phyloP scores from a whole-genome alignment of 2,329 filamentous ascomycete species.

The Metarhizium humberi region DNA sequence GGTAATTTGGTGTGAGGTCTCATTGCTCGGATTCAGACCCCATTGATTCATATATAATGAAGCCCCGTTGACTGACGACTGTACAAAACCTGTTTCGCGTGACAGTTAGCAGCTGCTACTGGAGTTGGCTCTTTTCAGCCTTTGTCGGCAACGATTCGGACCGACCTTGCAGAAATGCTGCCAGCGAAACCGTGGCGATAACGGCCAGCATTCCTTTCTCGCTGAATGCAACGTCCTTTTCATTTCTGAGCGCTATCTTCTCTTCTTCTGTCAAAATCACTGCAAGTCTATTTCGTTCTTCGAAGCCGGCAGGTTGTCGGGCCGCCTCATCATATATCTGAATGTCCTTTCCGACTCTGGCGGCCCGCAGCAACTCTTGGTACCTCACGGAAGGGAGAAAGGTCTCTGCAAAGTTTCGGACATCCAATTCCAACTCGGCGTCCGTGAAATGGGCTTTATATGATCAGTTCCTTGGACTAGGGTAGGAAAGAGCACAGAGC shows the following conservation, averaged over 20 bases:
- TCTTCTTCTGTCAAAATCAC: conserved; percentile 26
- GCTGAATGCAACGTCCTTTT: conserved; percentile 29
- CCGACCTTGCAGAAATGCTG: conserved; percentile 29
- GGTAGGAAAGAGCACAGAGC: neutral
- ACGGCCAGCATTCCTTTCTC: conserved; percentile 30
- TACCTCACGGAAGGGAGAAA: conserved; percentile 20
- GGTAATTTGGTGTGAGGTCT: neutral
- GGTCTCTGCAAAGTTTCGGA: conserved; percentile 19
- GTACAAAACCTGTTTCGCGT: conserved; percentile 27
- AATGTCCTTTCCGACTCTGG: conserved; percentile 30
- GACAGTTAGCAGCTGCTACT: too few relatives aligned
- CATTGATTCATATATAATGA: conserved; percentile 20
- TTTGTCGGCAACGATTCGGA: neutral
- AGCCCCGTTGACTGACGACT: conserved; percentile 33
- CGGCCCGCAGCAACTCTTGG: conserved; percentile 25
- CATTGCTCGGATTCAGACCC: conserved; percentile 8
- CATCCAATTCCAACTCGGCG: conserved; percentile 26
- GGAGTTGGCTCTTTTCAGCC: too few relatives aligned
- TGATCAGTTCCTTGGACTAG: neutral
- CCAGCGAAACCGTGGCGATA: conserved; percentile 32
- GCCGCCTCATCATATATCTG: conserved; percentile 28
- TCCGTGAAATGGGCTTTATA: conserved; percentile 27
- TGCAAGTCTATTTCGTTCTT: conserved; percentile 13
- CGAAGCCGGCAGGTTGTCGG: conserved; percentile 10
- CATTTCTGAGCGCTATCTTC: conserved; percentile 25